Evolutionary conservation across 345 rosid species (phyloP), one percentile per base, ranked within the genome.

Genomic region (Combretum micranthum): DNA sequence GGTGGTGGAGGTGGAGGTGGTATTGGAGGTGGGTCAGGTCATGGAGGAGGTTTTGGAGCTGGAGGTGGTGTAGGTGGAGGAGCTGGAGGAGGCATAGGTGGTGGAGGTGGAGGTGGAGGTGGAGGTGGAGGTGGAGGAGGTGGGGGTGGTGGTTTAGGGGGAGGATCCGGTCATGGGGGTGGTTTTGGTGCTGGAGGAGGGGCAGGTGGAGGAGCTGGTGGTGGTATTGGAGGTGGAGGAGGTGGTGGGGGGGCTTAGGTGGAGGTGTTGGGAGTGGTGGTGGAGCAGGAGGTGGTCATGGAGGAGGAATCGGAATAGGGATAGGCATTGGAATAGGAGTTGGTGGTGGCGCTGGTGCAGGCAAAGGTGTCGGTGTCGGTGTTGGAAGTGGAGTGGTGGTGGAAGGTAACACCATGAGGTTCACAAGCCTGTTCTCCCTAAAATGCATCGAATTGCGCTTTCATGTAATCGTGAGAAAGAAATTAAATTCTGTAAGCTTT

Each of bases 121-220:
- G 86, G 89, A 20, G 66, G 68, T 3, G 84, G 84, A 0, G 80
- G 80, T 18, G 88, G 88, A 11, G 69, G 77, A 12, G 88, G 88
- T 16, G 77, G 76, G 0, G 85, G 80, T 0, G 81, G 88, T 7
- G 83, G 90, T 4, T 66, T 72, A 4, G 82, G 82, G 47, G 82
- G 75, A 20, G 69, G 76, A 14, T 52, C 50, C 0, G 69, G 76
- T 23, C 47, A 49, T 0, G 69, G 72, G 0, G 64, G 70, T 20
- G 75, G 76, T 6, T 25, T 42, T 8, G 75, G 71, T 12, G 64
- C 49, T 3, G 87, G 86, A 0, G 72, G 71, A 0, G 85, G 78
- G 0, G 68, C 20, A 15, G 85, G 78, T 15, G 57, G 72, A 4
- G 80, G 83, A 13, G 65, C 55, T 10, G 81, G 81, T 2, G 55